These are phyloP conservation scores for Boletus rex-veris DNA, from an alignment of 768 basidiomycete species.

Conservation along the genomic window DNA sequence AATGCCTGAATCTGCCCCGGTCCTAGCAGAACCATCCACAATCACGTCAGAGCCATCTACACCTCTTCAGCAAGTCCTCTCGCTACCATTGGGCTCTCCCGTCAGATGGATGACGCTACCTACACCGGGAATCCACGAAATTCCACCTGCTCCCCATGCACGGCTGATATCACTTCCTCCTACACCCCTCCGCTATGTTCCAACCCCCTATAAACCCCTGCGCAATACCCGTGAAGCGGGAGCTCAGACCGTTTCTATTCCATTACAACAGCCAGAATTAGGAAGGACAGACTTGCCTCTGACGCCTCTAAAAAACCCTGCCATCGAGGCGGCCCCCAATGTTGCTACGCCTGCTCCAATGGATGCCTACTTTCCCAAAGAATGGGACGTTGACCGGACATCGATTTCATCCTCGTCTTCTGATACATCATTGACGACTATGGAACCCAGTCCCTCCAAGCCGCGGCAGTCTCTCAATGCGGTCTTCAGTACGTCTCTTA, in stretches of 20 bases:
- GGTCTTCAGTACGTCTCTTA: conserved; percentile 61
- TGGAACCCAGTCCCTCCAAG: conserved; percentile 16
- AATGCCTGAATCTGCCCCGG: conserved; percentile 16
- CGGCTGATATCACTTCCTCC: conserved; percentile 48
- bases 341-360: conserved; percentile 54
- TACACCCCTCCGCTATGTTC: conserved; percentile 26
- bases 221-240: conserved; percentile 16
- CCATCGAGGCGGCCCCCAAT: conserved; percentile 74
- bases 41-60: conserved; percentile 31
- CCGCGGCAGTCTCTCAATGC: conserved; percentile 23
- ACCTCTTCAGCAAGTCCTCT: conserved; percentile 33
- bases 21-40: conserved; percentile 5
- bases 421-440: conserved; percentile 23
- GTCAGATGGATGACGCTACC: conserved; percentile 50
- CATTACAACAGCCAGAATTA: conserved; percentile 3
- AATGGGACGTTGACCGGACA: conserved; percentile 70
- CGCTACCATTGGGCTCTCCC: conserved; percentile 33
- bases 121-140: conserved; percentile 58
- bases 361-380: conserved; percentile 77
- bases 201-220: conserved; percentile 14
- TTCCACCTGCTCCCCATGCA: conserved; percentile 60
- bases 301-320: conserved; percentile 78
- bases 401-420: conserved; percentile 35
- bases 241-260: conserved; percentile 23
- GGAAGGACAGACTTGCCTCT: conserved; percentile 51